Conservation (phyloP, 306 rosid genomes). For the Acacia crassicarpa region DNA sequence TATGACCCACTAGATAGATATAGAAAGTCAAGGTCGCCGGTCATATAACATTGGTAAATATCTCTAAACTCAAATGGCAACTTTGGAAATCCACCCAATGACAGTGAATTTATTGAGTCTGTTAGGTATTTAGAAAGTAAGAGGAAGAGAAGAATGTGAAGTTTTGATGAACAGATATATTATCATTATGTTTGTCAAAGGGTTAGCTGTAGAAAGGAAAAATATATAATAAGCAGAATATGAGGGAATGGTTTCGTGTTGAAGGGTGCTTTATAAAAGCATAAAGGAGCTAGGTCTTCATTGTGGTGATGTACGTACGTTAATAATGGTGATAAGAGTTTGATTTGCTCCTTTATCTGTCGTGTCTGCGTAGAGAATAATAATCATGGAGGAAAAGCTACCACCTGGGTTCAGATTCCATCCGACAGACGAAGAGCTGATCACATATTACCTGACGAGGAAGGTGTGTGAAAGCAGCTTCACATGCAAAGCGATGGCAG, state of each 20-base stretch:
- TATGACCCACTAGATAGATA: neutral
- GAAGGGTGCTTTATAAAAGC: conserved; percentile 29
- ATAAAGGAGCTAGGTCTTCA: neutral
- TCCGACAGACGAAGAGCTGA: conserved; percentile 86
- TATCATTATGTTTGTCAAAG: conserved; percentile 59
- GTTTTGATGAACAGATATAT: neutral
- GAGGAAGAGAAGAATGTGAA: conserved; percentile 6
- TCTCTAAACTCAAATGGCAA: conserved; percentile 2
- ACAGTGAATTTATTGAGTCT: neutral
- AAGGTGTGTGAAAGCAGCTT: conserved; percentile 64
- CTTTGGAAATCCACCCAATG: conserved; percentile 2
- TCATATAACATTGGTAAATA: conserved; percentile 3
- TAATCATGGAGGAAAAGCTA: conserved; percentile 57
- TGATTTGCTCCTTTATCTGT: neutral
- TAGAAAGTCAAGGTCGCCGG: conserved; percentile 13
- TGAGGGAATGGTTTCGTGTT: conserved; percentile 37
- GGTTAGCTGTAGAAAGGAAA: conserved; percentile 52
- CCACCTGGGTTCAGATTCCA: conserved; percentile 91
- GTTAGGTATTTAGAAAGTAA: neutral
- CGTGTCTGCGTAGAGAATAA: neutral
- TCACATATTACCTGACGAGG: conserved; percentile 52
- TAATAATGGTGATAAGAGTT: too few species aligned
- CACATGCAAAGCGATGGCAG: conserved; percentile 61
- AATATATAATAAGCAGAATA: neutral
- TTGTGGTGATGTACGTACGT: conserved; percentile 13